These are phyloP conservation scores for Wickerhamiella azyma DNA, from an alignment of 805 yeast species.

Conservation along the genomic window DNA sequence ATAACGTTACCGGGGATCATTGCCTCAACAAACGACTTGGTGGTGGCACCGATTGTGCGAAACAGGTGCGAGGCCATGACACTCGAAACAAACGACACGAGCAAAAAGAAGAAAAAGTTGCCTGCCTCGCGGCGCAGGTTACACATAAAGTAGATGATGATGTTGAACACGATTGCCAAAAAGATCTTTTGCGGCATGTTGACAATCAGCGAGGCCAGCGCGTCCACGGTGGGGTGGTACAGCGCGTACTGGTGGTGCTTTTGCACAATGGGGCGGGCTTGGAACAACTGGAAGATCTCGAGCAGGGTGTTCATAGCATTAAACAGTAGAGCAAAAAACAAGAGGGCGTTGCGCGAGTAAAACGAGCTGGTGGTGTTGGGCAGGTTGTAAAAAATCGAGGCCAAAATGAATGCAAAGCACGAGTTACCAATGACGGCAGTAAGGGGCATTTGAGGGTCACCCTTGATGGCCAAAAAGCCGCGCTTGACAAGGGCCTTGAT, in stretches of 20 bases:
- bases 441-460: conserved; percentile 40
- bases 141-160: conserved; percentile 46
- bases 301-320: conserved; percentile 48
- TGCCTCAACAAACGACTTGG: conserved; percentile 41
- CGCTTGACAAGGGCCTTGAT: conserved; percentile 36
- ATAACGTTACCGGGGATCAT: conserved; percentile 46
- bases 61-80: conserved; percentile 39
- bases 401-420: conserved; percentile 45
- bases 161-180: conserved; percentile 32
- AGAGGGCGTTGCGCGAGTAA: conserved; percentile 49
- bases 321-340: conserved; percentile 47
- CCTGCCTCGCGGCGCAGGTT: conserved; percentile 37
- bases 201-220: conserved; percentile 45
- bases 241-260: conserved; percentile 62
- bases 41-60: conserved; percentile 38
- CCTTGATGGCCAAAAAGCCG: conserved; percentile 41
- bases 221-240: conserved; percentile 64
- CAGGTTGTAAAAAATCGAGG: conserved; percentile 47
- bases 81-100: conserved; percentile 34
- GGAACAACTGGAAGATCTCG: conserved; percentile 37
- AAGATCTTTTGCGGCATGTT: conserved; percentile 49
- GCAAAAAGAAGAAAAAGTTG: conserved; percentile 37
- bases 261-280: conserved; percentile 44
- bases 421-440: conserved; percentile 36
- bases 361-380: conserved; percentile 41